Evolutionary conservation across 1,284 basidiomycete species (phyloP).

Genomic region (Rhodotorula sp.): DNA sequence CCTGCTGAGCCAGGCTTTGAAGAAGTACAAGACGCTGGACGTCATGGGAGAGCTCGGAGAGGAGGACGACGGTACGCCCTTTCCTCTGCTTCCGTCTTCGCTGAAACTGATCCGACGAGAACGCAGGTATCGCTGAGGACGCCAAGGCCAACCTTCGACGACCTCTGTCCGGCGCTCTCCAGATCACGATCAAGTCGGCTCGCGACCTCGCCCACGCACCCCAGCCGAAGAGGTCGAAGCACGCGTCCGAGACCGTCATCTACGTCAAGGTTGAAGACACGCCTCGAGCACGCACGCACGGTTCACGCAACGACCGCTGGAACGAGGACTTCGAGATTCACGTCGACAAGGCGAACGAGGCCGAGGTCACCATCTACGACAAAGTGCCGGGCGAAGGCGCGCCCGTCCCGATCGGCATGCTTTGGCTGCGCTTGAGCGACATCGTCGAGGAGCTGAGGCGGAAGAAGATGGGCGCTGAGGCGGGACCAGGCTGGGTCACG

Average conservation of each 20-base stretch:
- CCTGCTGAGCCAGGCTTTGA: slow-evolving; percentile 84
- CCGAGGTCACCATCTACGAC: slow-evolving; percentile 95
- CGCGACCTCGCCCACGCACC: slow-evolving; percentile 94
- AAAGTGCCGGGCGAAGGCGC: slow-evolving; percentile 65
- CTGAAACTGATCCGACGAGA: background rate
- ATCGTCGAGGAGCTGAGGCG: slow-evolving; percentile 90
- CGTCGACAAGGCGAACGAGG: slow-evolving; percentile 97
- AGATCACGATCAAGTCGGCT: slow-evolving; percentile 82
- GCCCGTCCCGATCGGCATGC: slow-evolving; percentile 85
- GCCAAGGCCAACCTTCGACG: slow-evolving; percentile 88
- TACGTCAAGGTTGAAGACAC: slow-evolving; percentile 96
- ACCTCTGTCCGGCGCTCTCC: slow-evolving; percentile 88
- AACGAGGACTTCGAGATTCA: slow-evolving; percentile 95
- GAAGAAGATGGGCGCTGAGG: slow-evolving; percentile 82
- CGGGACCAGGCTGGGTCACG: slow-evolving; percentile 81
- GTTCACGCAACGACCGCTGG: slow-evolving; percentile 92
- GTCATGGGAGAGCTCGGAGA: slow-evolving; percentile 85
- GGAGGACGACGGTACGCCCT: slow-evolving; percentile 62
- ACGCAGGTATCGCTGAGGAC: slow-evolving; percentile 56
- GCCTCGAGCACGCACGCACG: slow-evolving; percentile 85
- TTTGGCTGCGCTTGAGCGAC: slow-evolving; percentile 95
- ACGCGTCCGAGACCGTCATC: slow-evolving; percentile 78
- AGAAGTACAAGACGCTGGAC: slow-evolving; percentile 93
- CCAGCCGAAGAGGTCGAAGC: slow-evolving; percentile 65
- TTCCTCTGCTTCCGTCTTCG: background rate